Percentiles rank a stretch among this genome's conserved stretches.
phyloP scores from a whole-genome alignment of 2,329 filamentous ascomycete species.

The Trichoderma cornu-damae region DNA sequence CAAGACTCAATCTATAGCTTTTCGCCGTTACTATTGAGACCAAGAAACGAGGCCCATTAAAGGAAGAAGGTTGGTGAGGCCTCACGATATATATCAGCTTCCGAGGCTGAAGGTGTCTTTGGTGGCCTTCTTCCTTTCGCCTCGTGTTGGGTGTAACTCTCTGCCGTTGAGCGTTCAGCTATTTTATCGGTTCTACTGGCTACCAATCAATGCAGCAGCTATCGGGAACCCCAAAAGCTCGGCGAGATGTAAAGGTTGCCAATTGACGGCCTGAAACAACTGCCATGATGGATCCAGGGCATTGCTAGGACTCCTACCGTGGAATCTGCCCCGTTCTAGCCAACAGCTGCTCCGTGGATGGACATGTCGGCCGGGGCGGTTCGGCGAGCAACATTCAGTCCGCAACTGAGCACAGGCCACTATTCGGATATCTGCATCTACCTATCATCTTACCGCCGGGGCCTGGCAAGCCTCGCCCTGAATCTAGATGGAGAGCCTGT shows the following conservation, averaged over 20 bases:
- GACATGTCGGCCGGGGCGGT: too few species aligned
- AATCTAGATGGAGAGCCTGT: background rate
- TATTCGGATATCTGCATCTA: background rate
- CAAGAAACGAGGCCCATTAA: background rate
- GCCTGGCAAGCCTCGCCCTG: too few species aligned
- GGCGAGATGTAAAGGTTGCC: background rate
- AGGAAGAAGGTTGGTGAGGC: background rate
- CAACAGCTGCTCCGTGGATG: background rate
- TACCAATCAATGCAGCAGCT: background rate
- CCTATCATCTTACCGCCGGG: background rate
- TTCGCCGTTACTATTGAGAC: too few species aligned
- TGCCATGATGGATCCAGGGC: too few species aligned
- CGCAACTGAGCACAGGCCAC: too few species aligned
- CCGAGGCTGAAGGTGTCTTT: background rate
- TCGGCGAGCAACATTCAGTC: too few species aligned
- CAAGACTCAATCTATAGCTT: background rate
- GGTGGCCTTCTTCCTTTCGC: background rate
- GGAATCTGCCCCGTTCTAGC: background rate
- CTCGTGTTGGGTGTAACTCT: slow-evolving; percentile 3
- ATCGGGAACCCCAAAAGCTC: background rate
- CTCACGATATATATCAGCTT: background rate
- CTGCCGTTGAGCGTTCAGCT: background rate
- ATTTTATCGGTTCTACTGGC: background rate
- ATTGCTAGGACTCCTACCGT: background rate
- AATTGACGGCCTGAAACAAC: background rate